phyloP scores from a whole-genome alignment of 2,329 filamentous ascomycete genomes.

The Leptographium radiaticola region DNA sequence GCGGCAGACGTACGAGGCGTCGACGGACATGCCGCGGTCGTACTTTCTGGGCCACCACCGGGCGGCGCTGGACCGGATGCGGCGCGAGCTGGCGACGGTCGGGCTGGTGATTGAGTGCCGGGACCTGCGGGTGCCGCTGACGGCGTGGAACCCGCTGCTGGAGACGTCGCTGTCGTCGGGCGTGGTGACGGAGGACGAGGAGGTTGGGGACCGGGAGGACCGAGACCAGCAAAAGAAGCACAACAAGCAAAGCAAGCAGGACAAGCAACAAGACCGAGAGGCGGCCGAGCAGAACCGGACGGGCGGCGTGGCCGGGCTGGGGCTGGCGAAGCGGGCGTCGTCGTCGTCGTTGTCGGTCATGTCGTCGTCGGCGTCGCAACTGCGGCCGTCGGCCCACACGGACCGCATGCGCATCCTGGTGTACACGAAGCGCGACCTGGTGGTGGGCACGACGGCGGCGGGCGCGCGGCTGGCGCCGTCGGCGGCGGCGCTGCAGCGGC shows the following conservation, averaged over 20 bases:
- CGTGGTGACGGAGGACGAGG: neutral
- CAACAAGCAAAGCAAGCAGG: no score
- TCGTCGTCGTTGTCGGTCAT: no score
- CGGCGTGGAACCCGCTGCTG: constrained; percentile 80
- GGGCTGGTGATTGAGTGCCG: constrained; percentile 89
- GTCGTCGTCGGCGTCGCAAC: neutral
- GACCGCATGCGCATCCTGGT: constrained; percentile 67
- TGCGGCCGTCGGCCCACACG: constrained; percentile 29
- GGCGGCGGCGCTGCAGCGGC: constrained; percentile 13
- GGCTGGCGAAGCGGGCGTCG: neutral
- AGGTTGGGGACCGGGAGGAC: neutral
- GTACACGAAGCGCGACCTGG: constrained; percentile 82
- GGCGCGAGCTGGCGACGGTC: constrained; percentile 63
- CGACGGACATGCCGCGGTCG: constrained; percentile 65
- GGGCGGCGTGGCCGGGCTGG: neutral
- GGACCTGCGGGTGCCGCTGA: constrained; percentile 81
- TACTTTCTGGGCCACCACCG: constrained; percentile 94
- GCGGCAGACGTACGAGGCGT: constrained; percentile 57
- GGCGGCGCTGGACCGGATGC: constrained; percentile 70
- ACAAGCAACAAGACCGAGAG: neutral
- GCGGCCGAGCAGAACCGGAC: neutral
- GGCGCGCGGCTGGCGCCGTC: neutral
- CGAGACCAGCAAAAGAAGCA: neutral
- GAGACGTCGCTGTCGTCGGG: constrained; percentile 57
- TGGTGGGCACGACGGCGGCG: constrained; percentile 18